Percentiles rank a stretch among this genome's conserved stretches.
Evolutionary conservation across 257 asterid genomes (phyloP).

Genomic region (Lantana camara): DNA sequence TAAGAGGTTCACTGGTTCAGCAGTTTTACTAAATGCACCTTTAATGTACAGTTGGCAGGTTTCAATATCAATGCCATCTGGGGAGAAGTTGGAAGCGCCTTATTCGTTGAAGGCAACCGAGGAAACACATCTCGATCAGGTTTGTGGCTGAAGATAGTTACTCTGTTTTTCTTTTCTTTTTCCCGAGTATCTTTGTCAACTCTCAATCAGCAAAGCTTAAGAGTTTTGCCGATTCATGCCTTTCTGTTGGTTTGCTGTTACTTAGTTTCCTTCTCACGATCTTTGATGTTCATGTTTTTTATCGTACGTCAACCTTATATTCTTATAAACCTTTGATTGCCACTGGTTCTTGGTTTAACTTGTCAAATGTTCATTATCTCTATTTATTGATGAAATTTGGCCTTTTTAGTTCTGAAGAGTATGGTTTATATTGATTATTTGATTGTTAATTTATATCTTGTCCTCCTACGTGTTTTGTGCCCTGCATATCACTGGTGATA

Average conservation of each 20-base stretch:
- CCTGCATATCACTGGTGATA: background rate
- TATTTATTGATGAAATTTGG: background rate
- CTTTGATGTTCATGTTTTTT: background rate
- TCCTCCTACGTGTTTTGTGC: background rate
- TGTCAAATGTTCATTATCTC: background rate
- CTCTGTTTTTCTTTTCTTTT: background rate
- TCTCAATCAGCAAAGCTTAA: background rate
- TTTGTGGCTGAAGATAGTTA: slow-evolving; percentile 32
- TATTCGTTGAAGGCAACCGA: slow-evolving; percentile 70
- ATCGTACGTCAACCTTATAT: background rate
- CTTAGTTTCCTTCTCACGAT: background rate
- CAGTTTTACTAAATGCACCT: slow-evolving; percentile 32
- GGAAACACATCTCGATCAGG: slow-evolving; percentile 79
- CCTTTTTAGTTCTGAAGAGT: background rate
- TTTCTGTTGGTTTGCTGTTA: slow-evolving; percentile 7
- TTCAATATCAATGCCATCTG: slow-evolving; percentile 85
- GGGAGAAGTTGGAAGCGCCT: slow-evolving; percentile 69
- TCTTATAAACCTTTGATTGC: background rate
- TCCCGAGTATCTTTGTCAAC: background rate
- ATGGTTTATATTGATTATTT: background rate
- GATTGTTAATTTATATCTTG: background rate
- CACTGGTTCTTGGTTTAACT: background rate
- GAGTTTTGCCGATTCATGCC: background rate
- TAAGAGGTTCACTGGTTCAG: slow-evolving; percentile 20
- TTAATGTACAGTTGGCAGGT: slow-evolving; percentile 79